phyloP scores from a whole-genome alignment of 2,329 filamentous ascomycete genomes.

The Colletotrichum theobromicola region DNA sequence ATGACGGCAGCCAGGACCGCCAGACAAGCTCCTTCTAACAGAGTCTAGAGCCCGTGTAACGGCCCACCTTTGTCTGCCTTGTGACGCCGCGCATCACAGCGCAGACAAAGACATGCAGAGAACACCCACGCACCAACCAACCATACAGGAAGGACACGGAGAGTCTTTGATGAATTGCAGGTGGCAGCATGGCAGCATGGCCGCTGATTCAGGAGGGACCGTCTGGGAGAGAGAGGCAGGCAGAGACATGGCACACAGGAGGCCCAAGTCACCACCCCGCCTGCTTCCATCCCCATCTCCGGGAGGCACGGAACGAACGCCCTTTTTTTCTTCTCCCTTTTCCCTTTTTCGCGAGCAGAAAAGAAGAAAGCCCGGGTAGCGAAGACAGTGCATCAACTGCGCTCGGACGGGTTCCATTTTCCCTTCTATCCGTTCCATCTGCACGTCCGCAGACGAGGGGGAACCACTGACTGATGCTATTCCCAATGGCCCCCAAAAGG shows the following conservation, averaged over 20 bases:
- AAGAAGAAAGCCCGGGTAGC: not conserved
- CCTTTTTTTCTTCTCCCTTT: not conserved
- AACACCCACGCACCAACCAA: not conserved
- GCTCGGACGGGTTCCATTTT: slow-evolving; percentile 1
- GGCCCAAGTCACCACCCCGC: not conserved
- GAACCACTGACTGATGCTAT: not conserved
- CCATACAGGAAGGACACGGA: not conserved
- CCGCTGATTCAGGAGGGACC: not conserved
- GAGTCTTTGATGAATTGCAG: not conserved
- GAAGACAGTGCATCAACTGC: slow-evolving; percentile 7
- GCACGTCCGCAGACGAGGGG: not conserved
- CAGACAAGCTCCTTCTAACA: not conserved
- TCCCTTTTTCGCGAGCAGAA: not conserved
- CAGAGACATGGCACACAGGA: not conserved
- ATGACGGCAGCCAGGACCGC: not conserved
- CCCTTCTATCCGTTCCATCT: not conserved
- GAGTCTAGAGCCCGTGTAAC: not conserved
- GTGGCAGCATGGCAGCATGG: not conserved
- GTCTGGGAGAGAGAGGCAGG: not conserved
- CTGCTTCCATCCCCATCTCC: not conserved
- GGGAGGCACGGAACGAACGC: not conserved
- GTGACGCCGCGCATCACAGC: not conserved
- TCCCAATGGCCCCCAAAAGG: not conserved
- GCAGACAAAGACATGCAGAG: not conserved
- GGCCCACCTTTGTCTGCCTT: not conserved